These are phyloP conservation scores for Mycena kentingensis DNA, from an alignment of 768 basidiomycete species.

Conservation along the genomic window DNA sequence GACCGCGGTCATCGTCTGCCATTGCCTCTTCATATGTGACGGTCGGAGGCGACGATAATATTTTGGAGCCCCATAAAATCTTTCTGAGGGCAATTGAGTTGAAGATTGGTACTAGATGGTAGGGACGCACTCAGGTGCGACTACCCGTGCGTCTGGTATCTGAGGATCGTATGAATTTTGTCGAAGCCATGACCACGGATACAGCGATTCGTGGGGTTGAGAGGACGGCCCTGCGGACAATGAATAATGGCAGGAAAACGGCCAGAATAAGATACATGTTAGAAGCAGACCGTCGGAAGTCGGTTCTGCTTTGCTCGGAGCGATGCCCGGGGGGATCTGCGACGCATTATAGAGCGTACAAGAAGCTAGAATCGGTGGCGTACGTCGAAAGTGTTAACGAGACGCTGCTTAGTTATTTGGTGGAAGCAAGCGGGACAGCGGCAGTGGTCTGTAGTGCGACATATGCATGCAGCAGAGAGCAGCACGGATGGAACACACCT, in stretches of 20 bases:
- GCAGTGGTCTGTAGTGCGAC: no score
- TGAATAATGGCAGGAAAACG: neutral
- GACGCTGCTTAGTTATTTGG: constrained; percentile 83
- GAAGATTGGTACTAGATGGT: neutral
- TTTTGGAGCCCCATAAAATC: constrained; percentile 80
- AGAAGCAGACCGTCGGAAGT: constrained; percentile 69
- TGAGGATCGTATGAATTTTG: constrained; percentile 81
- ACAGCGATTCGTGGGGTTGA: constrained; percentile 73
- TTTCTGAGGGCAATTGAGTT: constrained; percentile 43
- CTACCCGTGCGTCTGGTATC: constrained; percentile 29
- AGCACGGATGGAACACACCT: no score
- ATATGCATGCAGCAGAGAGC: no score
- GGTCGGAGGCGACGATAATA: constrained; percentile 72
- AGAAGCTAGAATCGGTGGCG: constrained; percentile 16
- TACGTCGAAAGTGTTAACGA: constrained; percentile 84
- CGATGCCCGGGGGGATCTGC: constrained; percentile 77
- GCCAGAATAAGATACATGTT: constrained; percentile 52
- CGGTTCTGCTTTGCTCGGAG: constrained; percentile 58
- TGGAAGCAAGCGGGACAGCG: constrained; percentile 88
- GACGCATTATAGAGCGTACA: neutral
- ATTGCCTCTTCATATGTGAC: constrained; percentile 76
- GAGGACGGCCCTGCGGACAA: constrained; percentile 52
- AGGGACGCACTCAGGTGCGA: constrained; percentile 46
- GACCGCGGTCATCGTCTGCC: constrained; percentile 59
- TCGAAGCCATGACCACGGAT: constrained; percentile 86